A percentile compares a stretch with the other conserved stretches of the same genome.
Conservation (phyloP, 2,329 filamentous ascomycete genomes). For the Coccinonectria pachysandricola region DNA sequence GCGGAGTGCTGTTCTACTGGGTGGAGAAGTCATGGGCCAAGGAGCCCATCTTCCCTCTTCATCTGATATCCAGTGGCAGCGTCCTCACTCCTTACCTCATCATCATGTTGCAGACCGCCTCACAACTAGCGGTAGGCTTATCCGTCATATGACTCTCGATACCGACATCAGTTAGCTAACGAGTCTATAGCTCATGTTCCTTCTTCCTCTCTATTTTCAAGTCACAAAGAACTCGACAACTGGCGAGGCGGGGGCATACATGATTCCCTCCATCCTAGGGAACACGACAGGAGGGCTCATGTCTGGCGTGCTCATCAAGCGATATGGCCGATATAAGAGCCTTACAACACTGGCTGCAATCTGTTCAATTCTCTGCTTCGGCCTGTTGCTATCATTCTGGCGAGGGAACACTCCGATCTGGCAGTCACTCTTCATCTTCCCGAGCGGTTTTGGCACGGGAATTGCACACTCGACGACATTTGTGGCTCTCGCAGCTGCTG, state of each 20-base stretch:
- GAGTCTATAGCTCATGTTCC: conserved; percentile 4
- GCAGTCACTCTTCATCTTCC: conserved; percentile 2
- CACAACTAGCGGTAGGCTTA: too few relatives aligned
- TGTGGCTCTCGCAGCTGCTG: not conserved
- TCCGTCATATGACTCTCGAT: too few relatives aligned
- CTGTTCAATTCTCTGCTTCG: conserved; percentile 1
- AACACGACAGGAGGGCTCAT: conserved; percentile 1
- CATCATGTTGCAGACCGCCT: conserved; percentile 1
- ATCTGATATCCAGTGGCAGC: not conserved
- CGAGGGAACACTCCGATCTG: not conserved
- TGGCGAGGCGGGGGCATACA: conserved; percentile 1
- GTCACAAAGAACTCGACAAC: conserved; percentile 2
- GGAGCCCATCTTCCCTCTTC: conserved; percentile 4
- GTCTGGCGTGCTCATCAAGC: conserved; percentile 1
- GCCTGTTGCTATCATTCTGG: conserved; percentile 2
- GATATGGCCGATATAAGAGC: conserved; percentile 1
- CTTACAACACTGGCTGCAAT: conserved; percentile 1
- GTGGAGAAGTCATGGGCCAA: conserved; percentile 2
- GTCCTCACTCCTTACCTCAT: conserved; percentile 2
- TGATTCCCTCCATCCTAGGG: conserved; percentile 2
- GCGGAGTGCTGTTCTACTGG: not conserved
- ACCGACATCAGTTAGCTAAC: too few relatives aligned
- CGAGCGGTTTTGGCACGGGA: conserved; percentile 3
- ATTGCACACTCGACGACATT: conserved; percentile 2
- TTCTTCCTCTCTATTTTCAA: conserved; percentile 5